These are phyloP conservation scores for Tremellales sp. DNA, from an alignment of 1,284 basidiomycete species.

Conservation along the genomic window DNA sequence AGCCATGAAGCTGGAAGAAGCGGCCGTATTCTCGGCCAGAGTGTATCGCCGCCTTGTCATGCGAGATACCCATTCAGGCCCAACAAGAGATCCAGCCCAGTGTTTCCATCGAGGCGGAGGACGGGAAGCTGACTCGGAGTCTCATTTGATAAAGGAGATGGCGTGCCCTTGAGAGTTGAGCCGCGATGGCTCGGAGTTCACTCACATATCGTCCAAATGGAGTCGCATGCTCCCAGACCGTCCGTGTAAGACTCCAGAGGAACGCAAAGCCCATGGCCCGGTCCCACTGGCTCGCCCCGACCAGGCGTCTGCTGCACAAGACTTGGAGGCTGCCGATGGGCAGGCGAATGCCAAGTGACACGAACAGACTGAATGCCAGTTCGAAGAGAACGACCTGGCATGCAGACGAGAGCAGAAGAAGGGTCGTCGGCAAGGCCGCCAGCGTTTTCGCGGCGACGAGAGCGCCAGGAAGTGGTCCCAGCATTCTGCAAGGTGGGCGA, in stretches of 20 bases:
- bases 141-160: constrained; percentile 7
- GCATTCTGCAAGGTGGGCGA: background rate
- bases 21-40: no score
- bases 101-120: constrained; percentile 1
- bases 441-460: background rate
- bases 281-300: background rate
- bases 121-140: constrained; percentile 1
- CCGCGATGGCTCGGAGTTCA: background rate
- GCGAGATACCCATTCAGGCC: constrained; percentile 3
- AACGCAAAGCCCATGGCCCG: constrained; percentile 7
- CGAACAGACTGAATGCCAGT: background rate
- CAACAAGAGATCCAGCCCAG: constrained; percentile 7
- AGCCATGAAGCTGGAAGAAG: no score
- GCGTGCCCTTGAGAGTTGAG: constrained; percentile 8
- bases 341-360: background rate
- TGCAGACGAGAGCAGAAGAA: background rate
- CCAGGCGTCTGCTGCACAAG: background rate
- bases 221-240: background rate
- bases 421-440: background rate
- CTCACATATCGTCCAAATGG: constrained; percentile 16
- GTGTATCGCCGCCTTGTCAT: no score
- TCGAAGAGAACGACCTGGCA: constrained; percentile 4
- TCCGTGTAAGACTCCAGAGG: constrained; percentile 9
- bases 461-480: background rate
- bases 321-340: no score